Percentiles rank a stretch among this genome's conserved stretches.
Evolutionary conservation across 2,329 filamentous ascomycete species (phyloP).

Genomic region (Nemania sp.): DNA sequence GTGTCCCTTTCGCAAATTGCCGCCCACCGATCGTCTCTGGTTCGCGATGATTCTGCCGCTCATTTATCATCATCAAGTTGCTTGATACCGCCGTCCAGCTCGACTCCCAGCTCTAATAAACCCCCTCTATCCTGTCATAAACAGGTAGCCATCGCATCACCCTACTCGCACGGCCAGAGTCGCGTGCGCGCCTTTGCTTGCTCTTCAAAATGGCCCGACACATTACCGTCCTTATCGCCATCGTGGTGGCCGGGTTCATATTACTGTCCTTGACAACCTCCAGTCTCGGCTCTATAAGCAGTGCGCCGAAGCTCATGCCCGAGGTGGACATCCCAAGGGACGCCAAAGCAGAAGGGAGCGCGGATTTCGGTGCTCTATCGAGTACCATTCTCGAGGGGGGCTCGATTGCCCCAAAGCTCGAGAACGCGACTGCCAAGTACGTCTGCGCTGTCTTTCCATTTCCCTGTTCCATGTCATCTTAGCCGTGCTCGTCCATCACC

Average conservation of each 20-base stretch:
- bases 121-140: background rate
- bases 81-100: background rate
- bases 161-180: background rate
- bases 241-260: constrained; percentile 60
- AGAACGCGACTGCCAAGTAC: constrained; percentile 80
- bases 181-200: background rate
- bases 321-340: constrained; percentile 23
- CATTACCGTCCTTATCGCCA: constrained; percentile 56
- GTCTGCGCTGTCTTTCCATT: constrained; percentile 29
- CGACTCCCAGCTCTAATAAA: background rate
- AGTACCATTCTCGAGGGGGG: constrained; percentile 64
- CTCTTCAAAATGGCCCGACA: constrained; percentile 55
- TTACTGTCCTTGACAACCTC: constrained; percentile 61
- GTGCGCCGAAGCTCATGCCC: constrained; percentile 31
- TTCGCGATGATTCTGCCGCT: constrained; percentile 24
- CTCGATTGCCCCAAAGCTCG: constrained; percentile 78
- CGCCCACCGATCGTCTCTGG: constrained; percentile 12
- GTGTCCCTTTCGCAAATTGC: constrained; percentile 8
- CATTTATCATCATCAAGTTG: constrained; percentile 8
- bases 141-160: background rate
- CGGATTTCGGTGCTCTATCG: constrained; percentile 51
- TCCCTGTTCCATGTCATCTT: background rate
- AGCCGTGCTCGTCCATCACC: background rate
- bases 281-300: constrained; percentile 46
- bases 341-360: constrained; percentile 30